Percentiles rank a stretch among this genome's conserved stretches.
Conservation (phyloP, 106 monocot genomes). For the Allium cepa region DNA sequence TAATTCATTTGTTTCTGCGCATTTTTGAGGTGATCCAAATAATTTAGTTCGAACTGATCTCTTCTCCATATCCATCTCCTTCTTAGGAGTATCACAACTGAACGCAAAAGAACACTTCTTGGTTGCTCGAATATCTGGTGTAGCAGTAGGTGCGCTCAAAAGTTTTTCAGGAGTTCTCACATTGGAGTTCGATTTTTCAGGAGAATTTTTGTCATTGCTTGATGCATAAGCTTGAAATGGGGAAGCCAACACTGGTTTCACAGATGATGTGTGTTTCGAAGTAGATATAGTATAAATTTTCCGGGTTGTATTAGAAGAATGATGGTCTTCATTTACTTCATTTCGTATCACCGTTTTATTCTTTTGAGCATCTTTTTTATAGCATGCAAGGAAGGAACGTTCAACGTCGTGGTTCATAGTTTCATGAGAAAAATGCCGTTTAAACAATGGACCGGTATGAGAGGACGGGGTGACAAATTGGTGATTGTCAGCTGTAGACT, state of each 20-base stretch:
- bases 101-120: slow-evolving; percentile 20
- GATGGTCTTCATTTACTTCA: no score
- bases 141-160: slow-evolving; percentile 42
- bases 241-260: slow-evolving; percentile 16
- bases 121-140: slow-evolving; percentile 57
- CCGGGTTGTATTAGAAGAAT: slow-evolving; percentile 4
- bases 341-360: background rate
- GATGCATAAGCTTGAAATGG: background rate
- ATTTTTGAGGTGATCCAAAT: slow-evolving; percentile 52
- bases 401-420: slow-evolving; percentile 5
- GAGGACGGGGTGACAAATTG: slow-evolving; percentile 27
- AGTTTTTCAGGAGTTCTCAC: slow-evolving; percentile 48
- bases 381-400: slow-evolving; percentile 21
- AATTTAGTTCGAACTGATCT: slow-evolving; percentile 31
- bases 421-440: slow-evolving; percentile 35
- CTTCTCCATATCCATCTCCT: slow-evolving; percentile 15
- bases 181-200: slow-evolving; percentile 4
- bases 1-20: slow-evolving; percentile 7
- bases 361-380: background rate
- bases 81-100: slow-evolving; percentile 18
- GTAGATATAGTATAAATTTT: slow-evolving; percentile 14
- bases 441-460: slow-evolving; percentile 46
- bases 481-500: background rate
- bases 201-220: background rate
- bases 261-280: slow-evolving; percentile 7